Conservation (phyloP, 495 filamentous ascomycete species). For the Aspergillus egyptiacus region DNA sequence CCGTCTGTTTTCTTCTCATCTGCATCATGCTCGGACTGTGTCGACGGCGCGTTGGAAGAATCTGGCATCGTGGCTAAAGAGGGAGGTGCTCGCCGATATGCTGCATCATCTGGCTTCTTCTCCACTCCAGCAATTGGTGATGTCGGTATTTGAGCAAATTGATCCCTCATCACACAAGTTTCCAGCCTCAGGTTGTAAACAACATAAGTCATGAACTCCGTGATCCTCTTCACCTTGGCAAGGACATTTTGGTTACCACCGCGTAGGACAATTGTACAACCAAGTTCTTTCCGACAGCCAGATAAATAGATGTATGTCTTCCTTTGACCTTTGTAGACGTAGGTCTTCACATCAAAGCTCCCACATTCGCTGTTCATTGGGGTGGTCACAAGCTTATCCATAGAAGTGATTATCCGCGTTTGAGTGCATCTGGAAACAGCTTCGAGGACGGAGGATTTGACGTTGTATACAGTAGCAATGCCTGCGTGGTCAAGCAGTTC, state of each 20-base stretch:
- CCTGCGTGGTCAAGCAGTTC: conserved; percentile 80
- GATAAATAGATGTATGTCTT: conserved; percentile 96
- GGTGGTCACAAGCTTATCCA: conserved; percentile 84
- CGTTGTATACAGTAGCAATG: conserved; percentile 90
- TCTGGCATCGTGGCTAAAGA: not conserved
- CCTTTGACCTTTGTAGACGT: conserved; percentile 70
- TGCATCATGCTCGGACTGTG: conserved; percentile 7
- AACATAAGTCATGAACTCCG: conserved; percentile 98
- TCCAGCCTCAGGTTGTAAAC: conserved; percentile 97
- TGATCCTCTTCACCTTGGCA: conserved; percentile 80
- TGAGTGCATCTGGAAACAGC: conserved; percentile 88
- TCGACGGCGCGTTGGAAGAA: conserved; percentile 1
- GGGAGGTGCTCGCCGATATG: not conserved
- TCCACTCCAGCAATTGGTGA: conserved; percentile 38
- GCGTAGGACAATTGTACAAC: conserved; percentile 92
- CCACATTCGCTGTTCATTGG: conserved; percentile 73
- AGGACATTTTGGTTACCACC: conserved; percentile 68
- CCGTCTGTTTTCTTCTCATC: conserved; percentile 13
- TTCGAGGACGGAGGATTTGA: conserved; percentile 91
- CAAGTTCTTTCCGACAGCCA: conserved; percentile 85
- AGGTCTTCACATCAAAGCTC: conserved; percentile 93
- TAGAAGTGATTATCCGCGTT: conserved; percentile 86
- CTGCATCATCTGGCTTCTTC: conserved; percentile 5
- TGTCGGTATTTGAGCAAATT: conserved; percentile 81
- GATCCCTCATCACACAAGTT: conserved; percentile 92